A percentile compares a stretch with the other conserved stretches of the same genome.
Conservation (phyloP, 179 eudicot genomes). For the Amaranthus tricolor region DNA sequence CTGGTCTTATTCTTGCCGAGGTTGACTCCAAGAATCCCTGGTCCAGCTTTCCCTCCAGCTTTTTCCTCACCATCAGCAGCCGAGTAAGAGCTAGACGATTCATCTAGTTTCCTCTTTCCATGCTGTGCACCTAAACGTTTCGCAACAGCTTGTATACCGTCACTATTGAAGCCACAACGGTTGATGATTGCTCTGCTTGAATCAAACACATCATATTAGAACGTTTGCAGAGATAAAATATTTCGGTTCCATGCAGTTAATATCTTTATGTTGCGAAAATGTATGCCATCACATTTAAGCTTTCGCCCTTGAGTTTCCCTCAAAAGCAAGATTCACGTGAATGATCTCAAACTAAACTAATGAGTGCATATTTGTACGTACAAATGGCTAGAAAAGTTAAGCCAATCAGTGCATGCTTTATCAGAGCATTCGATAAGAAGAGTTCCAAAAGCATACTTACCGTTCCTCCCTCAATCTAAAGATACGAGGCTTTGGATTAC, state of each 20-base stretch:
- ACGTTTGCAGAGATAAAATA: background rate
- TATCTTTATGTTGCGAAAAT: background rate
- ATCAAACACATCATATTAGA: conserved; percentile 2
- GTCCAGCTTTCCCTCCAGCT: conserved; percentile 98
- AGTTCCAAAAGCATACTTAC: conserved; percentile 53
- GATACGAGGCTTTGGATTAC: conserved; percentile 95
- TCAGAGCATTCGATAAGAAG: conserved; percentile 10
- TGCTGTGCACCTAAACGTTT: conserved; percentile 96
- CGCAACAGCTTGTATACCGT: conserved; percentile 95
- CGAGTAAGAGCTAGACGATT: conserved; percentile 72
- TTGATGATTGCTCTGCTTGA: conserved; percentile 87
- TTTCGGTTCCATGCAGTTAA: background rate
- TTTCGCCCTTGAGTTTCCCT: background rate
- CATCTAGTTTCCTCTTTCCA: conserved; percentile 93
- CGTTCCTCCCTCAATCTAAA: conserved; percentile 81
- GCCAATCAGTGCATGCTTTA: no score
- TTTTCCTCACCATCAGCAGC: conserved; percentile 64
- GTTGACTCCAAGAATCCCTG: conserved; percentile 98
- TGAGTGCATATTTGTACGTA: no score
- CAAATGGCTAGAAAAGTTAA: background rate
- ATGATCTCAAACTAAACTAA: background rate
- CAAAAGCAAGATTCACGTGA: background rate
- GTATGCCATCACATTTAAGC: background rate
- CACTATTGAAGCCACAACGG: conserved; percentile 96
- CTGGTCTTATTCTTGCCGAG: conserved; percentile 95